Evolutionary conservation across 2,329 filamentous ascomycete genomes (phyloP), one percentile per base, ranked within the genome.

Genomic region (Epichloe coenophiala): DNA sequence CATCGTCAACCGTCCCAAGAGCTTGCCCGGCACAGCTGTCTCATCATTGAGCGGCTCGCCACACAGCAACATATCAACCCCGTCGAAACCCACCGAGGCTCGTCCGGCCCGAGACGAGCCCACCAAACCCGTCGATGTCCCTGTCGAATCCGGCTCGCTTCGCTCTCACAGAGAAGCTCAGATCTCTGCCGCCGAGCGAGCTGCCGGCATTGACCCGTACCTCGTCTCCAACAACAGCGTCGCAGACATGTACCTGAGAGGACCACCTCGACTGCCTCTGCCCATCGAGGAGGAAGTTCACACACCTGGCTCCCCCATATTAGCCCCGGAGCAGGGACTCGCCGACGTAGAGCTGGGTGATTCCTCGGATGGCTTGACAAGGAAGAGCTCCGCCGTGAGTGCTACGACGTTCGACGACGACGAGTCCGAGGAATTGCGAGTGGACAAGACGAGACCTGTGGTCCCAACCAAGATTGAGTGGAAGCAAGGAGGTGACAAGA

Each of bases 231-330:
- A 75, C 55, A 76, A 68, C 65, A 83, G 80, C 60, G 66, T 83
- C 57, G 80, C 79, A 56, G 78, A 80, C 57, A 76, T 83, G 71
- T 83, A 82, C 60, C 68, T 78, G 60, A 72, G 76, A 52, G 77
- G 85, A n/a, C 91, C 91, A 44, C 91, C 91, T 47, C 84, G 91
- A 54, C 74, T 97, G 60, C 91, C 91, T 52, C 78, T 97, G 53
- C 90, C 91, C 50, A 96, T 97, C 60, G 89, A 94, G 60, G 88
- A 96, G 71, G 89, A 95, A 64, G 78, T 86, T 13, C 84, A 93
- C 59, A 88, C 86, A 1, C 91, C 91, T 1, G 90, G 90, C 27
- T 96, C 90, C 43, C 43, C 91, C 91, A 91, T 95, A 56, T 79
- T 91, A 55, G 81, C 84, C 6, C 78, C 88, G 1, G 75, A 82